These are phyloP conservation scores for Jacaranda mimosifolia DNA, from an alignment of 257 asterid species.

Conservation along the genomic window DNA sequence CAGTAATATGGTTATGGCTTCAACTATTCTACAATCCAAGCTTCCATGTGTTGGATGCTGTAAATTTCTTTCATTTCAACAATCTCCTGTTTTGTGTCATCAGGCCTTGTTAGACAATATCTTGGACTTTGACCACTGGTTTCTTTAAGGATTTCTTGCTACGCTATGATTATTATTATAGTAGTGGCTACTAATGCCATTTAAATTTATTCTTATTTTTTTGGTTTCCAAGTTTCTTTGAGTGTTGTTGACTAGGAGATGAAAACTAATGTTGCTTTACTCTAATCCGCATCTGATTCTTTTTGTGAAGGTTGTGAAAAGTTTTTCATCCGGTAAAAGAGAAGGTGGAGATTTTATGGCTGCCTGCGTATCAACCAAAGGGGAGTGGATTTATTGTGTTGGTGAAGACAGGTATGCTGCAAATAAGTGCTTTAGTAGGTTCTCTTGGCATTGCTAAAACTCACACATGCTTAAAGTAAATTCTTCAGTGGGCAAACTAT, in stretches of 20 bases:
- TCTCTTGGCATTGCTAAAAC: not conserved
- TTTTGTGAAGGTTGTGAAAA: conserved; percentile 82
- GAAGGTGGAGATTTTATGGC: conserved; percentile 99
- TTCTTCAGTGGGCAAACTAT: not conserved
- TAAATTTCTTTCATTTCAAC: not conserved
- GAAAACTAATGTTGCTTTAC: not conserved
- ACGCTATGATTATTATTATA: not conserved
- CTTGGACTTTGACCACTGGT: conserved; percentile 2
- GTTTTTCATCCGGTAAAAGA: conserved; percentile 99
- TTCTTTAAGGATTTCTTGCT: not conserved
- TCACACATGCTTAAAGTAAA: not conserved
- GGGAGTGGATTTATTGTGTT: conserved; percentile 97
- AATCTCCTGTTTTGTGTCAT: not conserved
- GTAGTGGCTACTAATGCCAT: not conserved
- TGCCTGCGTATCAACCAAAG: conserved; percentile 97
- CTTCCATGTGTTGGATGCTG: not conserved
- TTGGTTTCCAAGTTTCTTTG: not conserved
- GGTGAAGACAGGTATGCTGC: conserved; percentile 90
- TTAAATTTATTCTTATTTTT: not conserved
- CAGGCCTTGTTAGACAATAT: conserved; percentile 2
- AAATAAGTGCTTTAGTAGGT: conserved; percentile 13
- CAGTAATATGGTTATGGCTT: not conserved
- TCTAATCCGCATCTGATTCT: conserved; percentile 36
- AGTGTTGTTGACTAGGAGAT: not conserved
- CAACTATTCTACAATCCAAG: not conserved